Evolutionary conservation across 2,329 filamentous ascomycete genomes (phyloP).

Genomic region (Colletotrichum sp.): DNA sequence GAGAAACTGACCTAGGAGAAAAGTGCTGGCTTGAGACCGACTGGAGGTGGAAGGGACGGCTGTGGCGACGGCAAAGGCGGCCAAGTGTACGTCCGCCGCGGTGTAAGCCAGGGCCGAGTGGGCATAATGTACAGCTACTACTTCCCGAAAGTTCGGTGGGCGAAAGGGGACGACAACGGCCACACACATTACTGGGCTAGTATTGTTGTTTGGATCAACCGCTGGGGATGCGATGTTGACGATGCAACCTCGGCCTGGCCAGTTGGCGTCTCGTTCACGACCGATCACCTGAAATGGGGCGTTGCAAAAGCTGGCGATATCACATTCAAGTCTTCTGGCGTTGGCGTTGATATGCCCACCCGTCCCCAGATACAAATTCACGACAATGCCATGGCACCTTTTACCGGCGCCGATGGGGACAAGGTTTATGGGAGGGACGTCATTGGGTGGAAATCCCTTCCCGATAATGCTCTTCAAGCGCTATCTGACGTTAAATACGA

Average conservation of each 20-base stretch:
- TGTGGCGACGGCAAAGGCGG: background rate
- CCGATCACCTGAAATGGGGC: background rate
- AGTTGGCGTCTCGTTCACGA: background rate
- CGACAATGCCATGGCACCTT: background rate
- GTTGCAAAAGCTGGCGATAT: background rate
- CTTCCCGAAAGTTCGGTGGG: background rate
- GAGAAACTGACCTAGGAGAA: background rate
- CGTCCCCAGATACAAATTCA: background rate
- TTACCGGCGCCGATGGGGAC: background rate
- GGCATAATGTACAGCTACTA: background rate
- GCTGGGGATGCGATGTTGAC: background rate
- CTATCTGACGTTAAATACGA: background rate
- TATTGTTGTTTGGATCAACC: background rate
- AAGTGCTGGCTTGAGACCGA: background rate
- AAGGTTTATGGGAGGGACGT: background rate
- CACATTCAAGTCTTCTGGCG: background rate
- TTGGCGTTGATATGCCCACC: background rate
- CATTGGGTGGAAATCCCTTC: background rate
- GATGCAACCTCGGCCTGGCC: background rate
- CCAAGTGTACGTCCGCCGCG: background rate
- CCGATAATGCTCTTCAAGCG: background rate
- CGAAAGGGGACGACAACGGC: background rate
- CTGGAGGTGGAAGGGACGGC: background rate
- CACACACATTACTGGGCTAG: background rate
- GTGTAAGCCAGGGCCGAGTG: background rate